Evolutionary conservation across 169 alveolate species (phyloP).

Genomic region (Plasmodium relictum): DNA sequence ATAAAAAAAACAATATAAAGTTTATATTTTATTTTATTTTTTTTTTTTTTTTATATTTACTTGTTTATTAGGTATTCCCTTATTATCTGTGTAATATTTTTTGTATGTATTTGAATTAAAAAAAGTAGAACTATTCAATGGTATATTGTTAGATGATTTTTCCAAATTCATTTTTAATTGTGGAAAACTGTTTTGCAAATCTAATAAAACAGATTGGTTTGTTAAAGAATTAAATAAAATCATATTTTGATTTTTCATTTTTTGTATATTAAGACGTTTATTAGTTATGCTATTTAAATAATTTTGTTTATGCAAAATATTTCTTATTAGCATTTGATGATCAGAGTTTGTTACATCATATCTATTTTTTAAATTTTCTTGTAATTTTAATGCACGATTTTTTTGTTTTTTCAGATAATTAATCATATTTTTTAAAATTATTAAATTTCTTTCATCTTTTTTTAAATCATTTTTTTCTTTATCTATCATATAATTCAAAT

Average conservation of each 20-base stretch:
- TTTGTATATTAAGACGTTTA: slow-evolving; percentile 51
- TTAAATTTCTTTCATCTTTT: slow-evolving; percentile 64
- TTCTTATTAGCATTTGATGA: slow-evolving; percentile 50
- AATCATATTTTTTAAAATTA: slow-evolving; percentile 70
- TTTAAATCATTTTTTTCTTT: slow-evolving; percentile 60
- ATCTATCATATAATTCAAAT: slow-evolving; percentile 18
- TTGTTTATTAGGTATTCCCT: slow-evolving; percentile 62
- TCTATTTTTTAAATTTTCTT: slow-evolving; percentile 62
- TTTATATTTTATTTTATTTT: too few relatives aligned
- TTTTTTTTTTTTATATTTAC: slow-evolving; percentile 9
- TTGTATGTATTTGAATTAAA: not conserved
- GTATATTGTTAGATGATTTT: not conserved
- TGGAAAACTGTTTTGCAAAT: slow-evolving; percentile 26
- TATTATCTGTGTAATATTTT: slow-evolving; percentile 35
- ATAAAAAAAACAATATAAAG: not conserved
- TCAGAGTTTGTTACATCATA: slow-evolving; percentile 61
- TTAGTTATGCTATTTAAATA: slow-evolving; percentile 41
- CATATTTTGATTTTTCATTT: slow-evolving; percentile 47
- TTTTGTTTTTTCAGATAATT: slow-evolving; percentile 55
- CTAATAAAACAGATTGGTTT: slow-evolving; percentile 45
- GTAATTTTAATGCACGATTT: slow-evolving; percentile 44
- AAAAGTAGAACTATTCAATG: not conserved
- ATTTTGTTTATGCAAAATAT: slow-evolving; percentile 67
- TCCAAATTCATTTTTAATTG: not conserved
- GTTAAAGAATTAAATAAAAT: slow-evolving; percentile 31